phyloP scores from a whole-genome alignment of 2,329 filamentous ascomycete species.

The Cladophialophora carrionii region DNA sequence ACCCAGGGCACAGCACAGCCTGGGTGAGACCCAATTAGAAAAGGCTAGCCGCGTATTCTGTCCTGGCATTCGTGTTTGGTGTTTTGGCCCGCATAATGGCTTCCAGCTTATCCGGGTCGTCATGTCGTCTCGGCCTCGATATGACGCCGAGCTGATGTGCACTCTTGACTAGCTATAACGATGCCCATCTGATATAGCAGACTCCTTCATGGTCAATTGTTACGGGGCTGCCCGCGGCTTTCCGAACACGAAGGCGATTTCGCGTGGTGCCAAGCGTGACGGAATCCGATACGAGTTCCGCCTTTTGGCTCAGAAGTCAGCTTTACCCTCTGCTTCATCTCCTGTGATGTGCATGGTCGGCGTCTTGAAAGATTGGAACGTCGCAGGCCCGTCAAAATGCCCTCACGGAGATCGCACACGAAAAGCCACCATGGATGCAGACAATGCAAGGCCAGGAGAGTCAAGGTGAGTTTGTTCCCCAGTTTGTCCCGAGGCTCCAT shows the following conservation, averaged over 20 bases:
- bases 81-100: not conserved
- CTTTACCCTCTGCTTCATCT: not conserved
- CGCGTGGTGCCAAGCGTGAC: conserved; percentile 15
- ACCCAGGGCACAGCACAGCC: not conserved
- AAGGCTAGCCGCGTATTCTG: not conserved
- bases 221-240: conserved; percentile 16
- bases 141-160: conserved; percentile 1
- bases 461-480: conserved; percentile 36
- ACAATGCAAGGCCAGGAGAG: conserved; percentile 38
- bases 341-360: not conserved
- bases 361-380: not conserved
- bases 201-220: not conserved
- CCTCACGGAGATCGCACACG: conserved; percentile 38
- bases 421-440: conserved; percentile 39
- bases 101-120: not conserved
- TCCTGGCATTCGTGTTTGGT: not conserved
- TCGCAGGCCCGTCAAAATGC: conserved; percentile 27
- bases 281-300: conserved; percentile 17
- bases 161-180: not conserved
- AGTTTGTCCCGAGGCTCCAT: conserved; percentile 15
- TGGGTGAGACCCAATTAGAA: not conserved
- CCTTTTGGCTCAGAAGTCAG: conserved; percentile 14
- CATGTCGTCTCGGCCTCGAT: not conserved
- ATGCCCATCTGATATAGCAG: not conserved
- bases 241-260: conserved; percentile 17